phyloP scores from a whole-genome alignment of 345 rosid genomes.

The Lepidium sativum region DNA sequence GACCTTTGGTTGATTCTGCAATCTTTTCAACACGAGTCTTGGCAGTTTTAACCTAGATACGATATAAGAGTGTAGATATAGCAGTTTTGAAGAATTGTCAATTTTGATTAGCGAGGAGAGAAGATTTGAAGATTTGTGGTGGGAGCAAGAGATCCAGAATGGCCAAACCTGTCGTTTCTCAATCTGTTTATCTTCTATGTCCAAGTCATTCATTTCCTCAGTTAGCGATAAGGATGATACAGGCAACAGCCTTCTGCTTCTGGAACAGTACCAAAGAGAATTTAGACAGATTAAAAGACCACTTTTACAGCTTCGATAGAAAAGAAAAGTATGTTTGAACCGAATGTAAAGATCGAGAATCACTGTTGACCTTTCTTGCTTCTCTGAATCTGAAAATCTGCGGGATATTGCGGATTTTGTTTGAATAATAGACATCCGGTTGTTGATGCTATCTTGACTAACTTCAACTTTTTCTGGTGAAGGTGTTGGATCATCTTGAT shows the following conservation, averaged over 20 bases:
- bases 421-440: neutral
- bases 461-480: conserved; percentile 16
- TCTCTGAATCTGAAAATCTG: conserved; percentile 20
- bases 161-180: conserved; percentile 52
- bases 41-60: conserved; percentile 2
- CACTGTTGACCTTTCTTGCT: conserved; percentile 16
- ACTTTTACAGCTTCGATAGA: neutral
- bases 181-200: conserved; percentile 36
- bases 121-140: neutral
- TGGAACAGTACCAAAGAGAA: conserved; percentile 8
- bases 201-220: conserved; percentile 43
- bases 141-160: conserved; percentile 1
- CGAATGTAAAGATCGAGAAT: neutral
- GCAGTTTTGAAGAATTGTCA: neutral
- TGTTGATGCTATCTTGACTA: conserved; percentile 13
- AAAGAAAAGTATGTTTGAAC: neutral
- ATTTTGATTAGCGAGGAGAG: neutral
- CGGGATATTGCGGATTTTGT: conserved; percentile 10
- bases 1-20: neutral
- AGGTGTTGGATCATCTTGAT: conserved; percentile 7
- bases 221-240: conserved; percentile 44
- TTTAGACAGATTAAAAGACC: neutral
- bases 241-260: conserved; percentile 62
- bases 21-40: conserved; percentile 3
- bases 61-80: neutral